Evolutionary conservation across 495 filamentous ascomycete species (phyloP).

Genomic region (Penicillium riverlandense): DNA sequence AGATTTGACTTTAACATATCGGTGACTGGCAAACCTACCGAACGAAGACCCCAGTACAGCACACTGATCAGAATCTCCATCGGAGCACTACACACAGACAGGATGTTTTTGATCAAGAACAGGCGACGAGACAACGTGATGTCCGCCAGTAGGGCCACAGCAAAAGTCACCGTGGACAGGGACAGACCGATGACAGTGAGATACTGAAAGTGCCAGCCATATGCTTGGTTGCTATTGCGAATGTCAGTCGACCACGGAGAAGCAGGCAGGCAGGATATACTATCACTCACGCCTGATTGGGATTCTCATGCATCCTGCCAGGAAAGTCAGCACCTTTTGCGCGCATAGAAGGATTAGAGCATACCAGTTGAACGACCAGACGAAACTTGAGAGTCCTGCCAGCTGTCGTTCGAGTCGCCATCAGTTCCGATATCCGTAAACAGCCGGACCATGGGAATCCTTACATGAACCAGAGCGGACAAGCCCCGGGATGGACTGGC

Average conservation of each 20-base stretch:
- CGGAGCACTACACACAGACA: constrained; percentile 67
- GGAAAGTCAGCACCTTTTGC: constrained; percentile 4
- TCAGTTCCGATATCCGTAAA: neutral
- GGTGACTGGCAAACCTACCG: constrained; percentile 18
- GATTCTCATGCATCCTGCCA: constrained; percentile 38
- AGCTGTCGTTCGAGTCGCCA: constrained; percentile 17
- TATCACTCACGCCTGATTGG: constrained; percentile 35
- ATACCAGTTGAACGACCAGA: constrained; percentile 61
- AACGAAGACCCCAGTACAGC: constrained; percentile 74
- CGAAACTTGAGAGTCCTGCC: constrained; percentile 60
- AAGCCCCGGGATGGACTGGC: constrained; percentile 61
- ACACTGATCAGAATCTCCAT: constrained; percentile 75
- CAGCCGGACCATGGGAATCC: constrained; percentile 2
- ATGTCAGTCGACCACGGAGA: constrained; percentile 8
- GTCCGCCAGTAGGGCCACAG: constrained; percentile 67
- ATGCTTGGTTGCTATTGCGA: constrained; percentile 51
- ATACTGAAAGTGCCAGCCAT: constrained; percentile 81
- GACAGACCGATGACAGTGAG: constrained; percentile 76
- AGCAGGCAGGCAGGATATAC: constrained; percentile 18
- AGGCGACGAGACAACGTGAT: constrained; percentile 55
- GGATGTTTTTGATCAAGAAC: constrained; percentile 66
- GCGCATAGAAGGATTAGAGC: constrained; percentile 3
- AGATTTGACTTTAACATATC: neutral
- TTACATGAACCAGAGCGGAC: constrained; percentile 66
- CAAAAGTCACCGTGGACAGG: constrained; percentile 62